Evolutionary conservation across 345 rosid genomes (phyloP), one percentile per base, ranked within the genome.

Genomic region (Eucalyptus erythrocorys): DNA sequence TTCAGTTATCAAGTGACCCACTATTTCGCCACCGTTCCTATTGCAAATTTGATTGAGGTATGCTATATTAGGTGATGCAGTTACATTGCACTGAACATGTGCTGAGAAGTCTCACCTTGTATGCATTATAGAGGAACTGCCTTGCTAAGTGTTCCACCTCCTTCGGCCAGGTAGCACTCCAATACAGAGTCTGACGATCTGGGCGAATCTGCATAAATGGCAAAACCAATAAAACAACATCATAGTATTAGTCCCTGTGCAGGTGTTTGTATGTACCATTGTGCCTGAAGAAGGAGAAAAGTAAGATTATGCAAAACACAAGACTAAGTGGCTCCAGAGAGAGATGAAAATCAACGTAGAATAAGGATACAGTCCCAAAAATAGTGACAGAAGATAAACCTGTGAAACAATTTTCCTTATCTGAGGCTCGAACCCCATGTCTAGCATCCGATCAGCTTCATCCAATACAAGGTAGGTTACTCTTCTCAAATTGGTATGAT

Each of bases 131-230:
- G 87, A 98, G 99, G 92, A 94, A 98, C 90, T 98, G 94, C 89
- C 91, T 94, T 19, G 99, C 94, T 88, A 98, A 92, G 49, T 93
- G 99, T 91, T 98, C 99, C 86, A 98, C 99, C 90, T 98, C 99
- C 93, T 97, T 98, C 15, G 99, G 99, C 99, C 99, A 98, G 81
- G 99, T 98, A 61, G 99, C 99, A 94, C 99, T 98, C 99, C 99
- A 97, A 89, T 98, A 98, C 91, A 98, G 91, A 86, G 99, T 98
- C 93, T 98, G 99, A 86, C 99, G 99, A 89, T 98, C 99, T 55
- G 98, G 97, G 12, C 98, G 98, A 90, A 98, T 98, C 99, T 98
- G 93, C 91, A 92, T 27, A 7, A 87, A 49, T 50, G 55, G 76
- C 30, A 79, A 42, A 17, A 22, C 30, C 80, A 57, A 68, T 85